These are phyloP conservation scores for Coemansia sp. DNA, from an alignment of 192 early-diverging fungal species.

Conservation along the genomic window DNA sequence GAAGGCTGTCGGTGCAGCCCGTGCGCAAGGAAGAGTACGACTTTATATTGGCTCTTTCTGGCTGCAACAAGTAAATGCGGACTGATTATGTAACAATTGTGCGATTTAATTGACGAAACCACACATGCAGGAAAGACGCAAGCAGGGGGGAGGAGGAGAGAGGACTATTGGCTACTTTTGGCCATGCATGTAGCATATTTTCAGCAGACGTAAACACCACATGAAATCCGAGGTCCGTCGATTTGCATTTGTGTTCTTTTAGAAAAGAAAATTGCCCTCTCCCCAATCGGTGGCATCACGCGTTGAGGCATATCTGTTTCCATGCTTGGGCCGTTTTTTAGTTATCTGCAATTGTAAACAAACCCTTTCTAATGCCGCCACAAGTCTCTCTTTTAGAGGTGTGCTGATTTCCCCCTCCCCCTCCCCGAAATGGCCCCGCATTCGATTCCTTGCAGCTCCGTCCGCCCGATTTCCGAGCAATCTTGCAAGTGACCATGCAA, in stretches of 20 bases:
- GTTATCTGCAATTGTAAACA: too few relatives aligned
- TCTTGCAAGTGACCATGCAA: too few relatives aligned
- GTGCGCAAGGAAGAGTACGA: constrained; percentile 63
- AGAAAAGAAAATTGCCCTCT: background rate
- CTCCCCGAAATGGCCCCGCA: too few relatives aligned
- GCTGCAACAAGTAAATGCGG: background rate
- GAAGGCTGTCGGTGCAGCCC: constrained; percentile 76
- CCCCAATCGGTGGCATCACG: too few relatives aligned
- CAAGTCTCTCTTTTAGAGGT: too few relatives aligned
- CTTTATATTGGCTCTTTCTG: constrained; percentile 59
- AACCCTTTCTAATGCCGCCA: too few relatives aligned
- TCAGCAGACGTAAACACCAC: background rate
- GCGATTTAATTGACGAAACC: background rate
- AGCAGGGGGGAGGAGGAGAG: background rate
- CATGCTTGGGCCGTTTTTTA: too few relatives aligned
- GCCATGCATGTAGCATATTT: background rate
- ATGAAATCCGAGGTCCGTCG: background rate
- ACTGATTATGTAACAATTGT: background rate
- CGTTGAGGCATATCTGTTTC: too few relatives aligned
- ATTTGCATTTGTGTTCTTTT: background rate
- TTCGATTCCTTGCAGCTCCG: too few relatives aligned
- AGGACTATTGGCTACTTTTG: background rate
- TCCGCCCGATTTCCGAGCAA: too few relatives aligned
- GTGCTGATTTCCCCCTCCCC: too few relatives aligned
- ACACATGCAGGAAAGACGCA: too few relatives aligned